Percentiles rank a stretch among this genome's conserved stretches.
Conservation (phyloP, 2,329 filamentous ascomycete species). For the Penicillium sp. region DNA sequence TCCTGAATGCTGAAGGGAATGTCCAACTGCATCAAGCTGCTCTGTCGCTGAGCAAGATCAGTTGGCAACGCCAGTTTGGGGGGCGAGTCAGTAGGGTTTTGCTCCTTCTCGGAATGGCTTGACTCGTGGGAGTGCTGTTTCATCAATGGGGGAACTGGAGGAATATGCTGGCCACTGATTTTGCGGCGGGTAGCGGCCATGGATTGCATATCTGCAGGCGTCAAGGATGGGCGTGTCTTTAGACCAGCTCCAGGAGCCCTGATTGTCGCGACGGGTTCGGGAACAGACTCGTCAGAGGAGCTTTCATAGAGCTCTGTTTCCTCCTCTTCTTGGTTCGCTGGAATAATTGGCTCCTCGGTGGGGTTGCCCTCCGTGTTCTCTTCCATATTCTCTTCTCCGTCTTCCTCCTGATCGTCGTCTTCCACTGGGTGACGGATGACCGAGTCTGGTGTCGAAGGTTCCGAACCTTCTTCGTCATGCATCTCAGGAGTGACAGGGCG, state of each 20-base stretch:
- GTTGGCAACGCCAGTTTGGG: constrained; percentile 27
- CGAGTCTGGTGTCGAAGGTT: constrained; percentile 78
- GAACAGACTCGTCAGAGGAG: constrained; percentile 61
- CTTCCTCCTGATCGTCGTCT: constrained; percentile 39
- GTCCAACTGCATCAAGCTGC: constrained; percentile 78
- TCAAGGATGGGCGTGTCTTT: constrained; percentile 85
- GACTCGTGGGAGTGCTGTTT: constrained; percentile 26
- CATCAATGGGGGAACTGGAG: constrained; percentile 29
- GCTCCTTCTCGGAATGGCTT: constrained; percentile 14
- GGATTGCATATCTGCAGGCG: constrained; percentile 76
- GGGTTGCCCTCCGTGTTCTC: background rate
- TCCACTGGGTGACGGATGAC: constrained; percentile 77
- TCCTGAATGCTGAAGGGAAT: constrained; percentile 70
- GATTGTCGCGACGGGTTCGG: constrained; percentile 83
- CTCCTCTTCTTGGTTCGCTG: constrained; percentile 36
- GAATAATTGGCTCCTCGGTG: background rate
- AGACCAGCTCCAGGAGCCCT: constrained; percentile 83
- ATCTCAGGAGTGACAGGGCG: constrained; percentile 53
- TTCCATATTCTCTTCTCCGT: constrained; percentile 14
- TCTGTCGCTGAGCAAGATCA: constrained; percentile 56
- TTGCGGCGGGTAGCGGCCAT: constrained; percentile 87
- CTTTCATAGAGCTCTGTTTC: constrained; percentile 29
- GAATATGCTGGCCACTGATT: constrained; percentile 72
- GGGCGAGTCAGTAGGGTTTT: constrained; percentile 15
- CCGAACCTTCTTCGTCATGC: constrained; percentile 59